phyloP scores from a whole-genome alignment of 2,329 filamentous ascomycete species.

The Stemphylium vesicarium region DNA sequence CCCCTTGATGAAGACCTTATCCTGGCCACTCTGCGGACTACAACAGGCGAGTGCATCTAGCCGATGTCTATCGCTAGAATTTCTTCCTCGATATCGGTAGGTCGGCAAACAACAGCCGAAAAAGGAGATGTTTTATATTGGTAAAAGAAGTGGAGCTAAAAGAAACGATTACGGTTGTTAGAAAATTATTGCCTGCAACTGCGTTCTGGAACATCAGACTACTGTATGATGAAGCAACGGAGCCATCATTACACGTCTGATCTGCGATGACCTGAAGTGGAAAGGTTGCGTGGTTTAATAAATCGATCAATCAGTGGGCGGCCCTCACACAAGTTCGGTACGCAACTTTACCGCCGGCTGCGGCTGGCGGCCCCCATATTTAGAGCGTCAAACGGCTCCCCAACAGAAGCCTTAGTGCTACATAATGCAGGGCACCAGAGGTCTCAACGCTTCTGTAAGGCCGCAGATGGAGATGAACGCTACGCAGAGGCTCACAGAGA shows the following conservation, averaged over 20 bases:
- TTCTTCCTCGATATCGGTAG: constrained; percentile 11
- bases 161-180: not conserved
- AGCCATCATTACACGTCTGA: too few species aligned
- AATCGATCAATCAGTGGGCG: too few species aligned
- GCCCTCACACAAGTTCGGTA: not conserved
- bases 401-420: constrained; percentile 1
- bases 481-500: too few species aligned
- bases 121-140: not conserved
- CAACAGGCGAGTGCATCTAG: not conserved
- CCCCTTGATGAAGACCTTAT: too few species aligned
- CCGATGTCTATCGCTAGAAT: constrained; percentile 8
- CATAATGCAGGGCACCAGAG: constrained; percentile 3
- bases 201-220: too few species aligned
- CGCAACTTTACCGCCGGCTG: not conserved
- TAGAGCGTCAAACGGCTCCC: not conserved
- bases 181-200: too few species aligned
- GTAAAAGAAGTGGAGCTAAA: not conserved
- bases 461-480: not conserved
- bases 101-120: not conserved
- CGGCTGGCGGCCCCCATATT: not conserved
- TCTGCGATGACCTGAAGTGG: too few species aligned
- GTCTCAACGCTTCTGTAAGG: not conserved
- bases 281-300: too few species aligned
- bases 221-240: too few species aligned
- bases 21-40: not conserved